Evolutionary conservation across 1,139 yeast genomes (phyloP).

Genomic region (Arxiozyma heterogenica): DNA sequence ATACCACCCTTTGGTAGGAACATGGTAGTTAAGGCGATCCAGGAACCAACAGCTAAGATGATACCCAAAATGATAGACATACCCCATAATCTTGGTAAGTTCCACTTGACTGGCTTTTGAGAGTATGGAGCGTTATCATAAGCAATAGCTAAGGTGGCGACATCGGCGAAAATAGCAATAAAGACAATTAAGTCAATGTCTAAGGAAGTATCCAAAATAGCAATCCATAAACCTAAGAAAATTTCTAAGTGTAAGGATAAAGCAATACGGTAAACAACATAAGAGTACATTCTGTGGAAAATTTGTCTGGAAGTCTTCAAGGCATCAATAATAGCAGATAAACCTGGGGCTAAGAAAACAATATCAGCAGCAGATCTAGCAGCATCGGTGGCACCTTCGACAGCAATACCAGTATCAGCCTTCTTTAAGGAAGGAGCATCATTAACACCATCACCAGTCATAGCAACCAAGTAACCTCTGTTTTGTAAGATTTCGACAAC

Average conservation of each 20-base stretch:
- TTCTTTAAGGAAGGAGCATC: conserved; percentile 95
- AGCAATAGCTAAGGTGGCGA: conserved; percentile 91
- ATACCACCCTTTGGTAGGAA: conserved; percentile 82
- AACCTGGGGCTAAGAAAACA: conserved; percentile 94
- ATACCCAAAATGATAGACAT: conserved; percentile 80
- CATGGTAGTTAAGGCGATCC: conserved; percentile 90
- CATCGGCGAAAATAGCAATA: conserved; percentile 93
- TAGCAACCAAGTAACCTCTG: conserved; percentile 92
- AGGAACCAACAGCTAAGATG: conserved; percentile 78
- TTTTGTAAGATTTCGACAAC: conserved; percentile 41
- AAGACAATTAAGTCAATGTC: conserved; percentile 82
- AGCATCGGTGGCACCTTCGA: conserved; percentile 95
- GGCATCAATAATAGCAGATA: conserved; percentile 90
- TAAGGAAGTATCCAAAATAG: conserved; percentile 75
- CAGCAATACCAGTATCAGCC: conserved; percentile 96
- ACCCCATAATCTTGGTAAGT: conserved; percentile 96
- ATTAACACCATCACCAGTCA: conserved; percentile 98
- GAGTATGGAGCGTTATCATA: conserved; percentile 97
- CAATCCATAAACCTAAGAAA: conserved; percentile 90
- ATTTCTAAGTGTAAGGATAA: conserved; percentile 85
- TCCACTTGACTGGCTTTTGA: conserved; percentile 97
- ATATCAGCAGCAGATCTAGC: conserved; percentile 96
- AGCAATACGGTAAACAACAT: conserved; percentile 94
- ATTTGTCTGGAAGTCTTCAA: conserved; percentile 90
- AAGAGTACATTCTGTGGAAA: conserved; percentile 97